Evolutionary conservation across 2,329 filamentous ascomycete genomes (phyloP), one percentile per base, ranked within the genome.

Genomic region (Dothidotthia symphoricarpi): DNA sequence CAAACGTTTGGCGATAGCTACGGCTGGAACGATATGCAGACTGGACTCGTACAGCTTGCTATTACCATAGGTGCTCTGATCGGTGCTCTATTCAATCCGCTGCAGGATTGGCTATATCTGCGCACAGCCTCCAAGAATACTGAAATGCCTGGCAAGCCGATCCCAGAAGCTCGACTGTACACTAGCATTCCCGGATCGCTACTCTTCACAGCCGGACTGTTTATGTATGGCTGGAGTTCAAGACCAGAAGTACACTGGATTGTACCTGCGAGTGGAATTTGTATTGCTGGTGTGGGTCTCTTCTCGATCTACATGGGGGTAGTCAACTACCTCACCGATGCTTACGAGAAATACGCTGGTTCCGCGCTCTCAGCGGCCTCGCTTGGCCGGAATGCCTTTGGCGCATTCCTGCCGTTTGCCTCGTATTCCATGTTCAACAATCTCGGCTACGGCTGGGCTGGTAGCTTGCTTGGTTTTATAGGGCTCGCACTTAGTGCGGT

Each of bases 311-410:
- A 70, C 39, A 66, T 76, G 48, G 71, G 70, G 10, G 73, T 70
- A 2, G 66, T 74, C 4, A 76, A 76, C 53, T 74, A 74, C 33
- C 54, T 72, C 16, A 69, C 67, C 1, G 72, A 75, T 41, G 68
- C 72, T 0, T 75, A 75, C 39, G 70, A 72, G 22, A 65, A 70
- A 25, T 73, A 73, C 36, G 72, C 73, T 4, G 71, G 71, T 0
- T 72, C 68, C 1, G 73, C 73, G 1, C 56, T 74, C 1, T 69
- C 69, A 1, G 73, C 71, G 0, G 72, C 71, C 2, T 71, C 70
- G 0, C 55, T 75, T 4, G 62, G 72, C 1, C 58, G 72, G 6
- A 74, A 72, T 38, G 41, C 61, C 0, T 66, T 75, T n/a, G 72
- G 68, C 6, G 71, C 69, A 0, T 74, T 71, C 9, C 47, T 75